Conservation (phyloP, 2,329 filamentous ascomycete genomes). For the Sordariomycetes sp. region DNA sequence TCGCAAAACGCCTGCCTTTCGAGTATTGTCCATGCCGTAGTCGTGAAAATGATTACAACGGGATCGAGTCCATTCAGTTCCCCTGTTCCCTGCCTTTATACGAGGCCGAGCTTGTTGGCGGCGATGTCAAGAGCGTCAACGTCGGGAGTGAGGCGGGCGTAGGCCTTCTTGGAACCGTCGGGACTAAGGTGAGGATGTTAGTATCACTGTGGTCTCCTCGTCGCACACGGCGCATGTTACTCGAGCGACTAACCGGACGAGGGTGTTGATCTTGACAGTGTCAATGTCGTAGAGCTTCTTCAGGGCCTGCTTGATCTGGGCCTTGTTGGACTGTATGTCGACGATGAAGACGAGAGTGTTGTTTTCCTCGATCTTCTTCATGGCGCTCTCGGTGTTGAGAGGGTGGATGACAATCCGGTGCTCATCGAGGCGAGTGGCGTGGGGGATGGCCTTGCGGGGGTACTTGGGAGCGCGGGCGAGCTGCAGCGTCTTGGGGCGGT, state of each 20-base stretch:
- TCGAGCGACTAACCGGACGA: conserved; percentile 62
- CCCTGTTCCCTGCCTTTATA: conserved; percentile 47
- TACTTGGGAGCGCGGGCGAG: conserved; percentile 89
- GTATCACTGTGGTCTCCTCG: not conserved
- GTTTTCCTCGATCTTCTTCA: conserved; percentile 99
- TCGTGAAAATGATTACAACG: conserved; percentile 4
- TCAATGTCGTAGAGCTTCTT: conserved; percentile 99
- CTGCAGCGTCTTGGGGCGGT: conserved; percentile 91
- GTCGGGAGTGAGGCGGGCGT: conserved; percentile 86
- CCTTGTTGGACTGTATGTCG: conserved; percentile 97
- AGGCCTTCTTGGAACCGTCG: conserved; percentile 98
- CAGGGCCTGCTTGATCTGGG: conserved; percentile 93
- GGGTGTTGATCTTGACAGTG: conserved; percentile 97
- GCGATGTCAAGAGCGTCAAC: conserved; percentile 98
- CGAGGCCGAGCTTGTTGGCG: conserved; percentile 95
- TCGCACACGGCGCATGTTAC: conserved; percentile 5
- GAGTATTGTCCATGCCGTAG: conserved; percentile 7
- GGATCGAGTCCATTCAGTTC: not conserved
- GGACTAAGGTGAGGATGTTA: conserved; percentile 41
- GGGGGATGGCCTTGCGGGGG: conserved; percentile 87
- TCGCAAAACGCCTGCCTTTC: conserved; percentile 7
- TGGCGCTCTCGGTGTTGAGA: conserved; percentile 98
- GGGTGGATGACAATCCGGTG: conserved; percentile 97
- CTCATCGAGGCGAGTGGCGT: conserved; percentile 85
- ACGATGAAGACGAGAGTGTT: conserved; percentile 99